Base-by-base conservation (phyloP, 2,329 filamentous ascomycete species). In the Cercospora sesami region DNA sequence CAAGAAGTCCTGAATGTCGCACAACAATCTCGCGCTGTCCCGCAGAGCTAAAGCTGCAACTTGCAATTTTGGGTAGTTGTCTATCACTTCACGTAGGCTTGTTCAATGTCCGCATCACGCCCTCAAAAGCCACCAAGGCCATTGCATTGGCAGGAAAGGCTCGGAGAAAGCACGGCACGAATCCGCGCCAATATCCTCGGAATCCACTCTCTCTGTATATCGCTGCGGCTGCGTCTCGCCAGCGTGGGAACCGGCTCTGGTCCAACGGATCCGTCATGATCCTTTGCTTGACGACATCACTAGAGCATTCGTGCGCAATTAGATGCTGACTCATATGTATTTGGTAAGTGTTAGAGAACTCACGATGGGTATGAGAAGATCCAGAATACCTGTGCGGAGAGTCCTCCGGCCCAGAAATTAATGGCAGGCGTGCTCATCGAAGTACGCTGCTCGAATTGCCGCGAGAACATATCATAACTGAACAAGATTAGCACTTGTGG, bases 111-210 rank as follows among this genome's bases (percentile, higher is more conserved):
- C 78, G 72, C 78, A 80, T 78, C 16, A 95, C 91, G 2, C 90
- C 92, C 80, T 99, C 95, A 83, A 98, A 98, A 30, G 91, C 94
- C 64, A 97, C 89, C 77, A 98, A 81, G 1, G 95, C 94, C 87
- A 95, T 91, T 0, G 94, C 95, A 83, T 98, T 98, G 26, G 95
- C 94, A 14, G 95, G 95, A 79, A 98, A 98, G 3, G 95, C 95
- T 72, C 95, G 85, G 77, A 98, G 78, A 78, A 98, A 97, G 79
- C 94, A 98, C 1, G 95, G 95, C 76, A 96, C 76, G 76, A 99
- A 99, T 0, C 95, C 95, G 73, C 95, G 86, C 83, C 93, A 98
- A 79, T 93, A 98, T 0, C 93, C 95, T 77, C 81, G 90, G 81
- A 82, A 88, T 1, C 95, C 95, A 59, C 81, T 82, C 77, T 97